Evolutionary conservation across 2,329 filamentous ascomycete genomes (phyloP), one percentile per base, ranked within the genome.

Genomic region (Botrytis porri): DNA sequence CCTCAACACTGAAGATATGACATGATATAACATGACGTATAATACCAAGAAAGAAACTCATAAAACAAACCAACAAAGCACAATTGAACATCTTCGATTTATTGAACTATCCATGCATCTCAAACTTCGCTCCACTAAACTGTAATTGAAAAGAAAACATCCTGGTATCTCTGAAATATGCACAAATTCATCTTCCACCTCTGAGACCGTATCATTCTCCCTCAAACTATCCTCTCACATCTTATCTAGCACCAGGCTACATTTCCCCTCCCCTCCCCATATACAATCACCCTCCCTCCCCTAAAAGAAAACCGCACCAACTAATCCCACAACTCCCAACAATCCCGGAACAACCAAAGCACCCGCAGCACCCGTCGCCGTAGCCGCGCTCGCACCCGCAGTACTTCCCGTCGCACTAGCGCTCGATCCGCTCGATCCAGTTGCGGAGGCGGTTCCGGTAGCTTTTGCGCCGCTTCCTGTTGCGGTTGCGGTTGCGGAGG

Each of bases 281-380:
- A 37, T 37, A 12, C 20, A 67, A n/a, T 41, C 18, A 29, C 25
- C 9, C 1, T 7, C 25, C 8, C 32, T 39, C 12, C 32, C n/a
- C 25, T 69, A 60, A 2, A 69, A 35, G 32, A 69, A 39, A 51
- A 69, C 54, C 25, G 48, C 62, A 61, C 48, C 62, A 25, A 67
- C 32, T 0, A 66, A n/a, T n/a, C 54, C 69, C 12, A 61, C 41
- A 20, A 51, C 14, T 9, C 32, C 70, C 41, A 72, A 29, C 10
- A 72, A 67, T 48, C 62, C 70, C 9, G 70, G 70, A 69, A 69
- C 25, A 22, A 39, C 25, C 54, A 72, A 51, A 20, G 39, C 25
- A 12, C 35, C 70, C 7, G 54, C 51, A 69, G 32, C 51, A 41
- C 41, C 48, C n/a, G 16, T 35, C 2, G 48, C 39, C n/a, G 61